Evolutionary conservation across 352 stramenopile genomes (phyloP).

Genomic region (Pythium dissimile): DNA sequence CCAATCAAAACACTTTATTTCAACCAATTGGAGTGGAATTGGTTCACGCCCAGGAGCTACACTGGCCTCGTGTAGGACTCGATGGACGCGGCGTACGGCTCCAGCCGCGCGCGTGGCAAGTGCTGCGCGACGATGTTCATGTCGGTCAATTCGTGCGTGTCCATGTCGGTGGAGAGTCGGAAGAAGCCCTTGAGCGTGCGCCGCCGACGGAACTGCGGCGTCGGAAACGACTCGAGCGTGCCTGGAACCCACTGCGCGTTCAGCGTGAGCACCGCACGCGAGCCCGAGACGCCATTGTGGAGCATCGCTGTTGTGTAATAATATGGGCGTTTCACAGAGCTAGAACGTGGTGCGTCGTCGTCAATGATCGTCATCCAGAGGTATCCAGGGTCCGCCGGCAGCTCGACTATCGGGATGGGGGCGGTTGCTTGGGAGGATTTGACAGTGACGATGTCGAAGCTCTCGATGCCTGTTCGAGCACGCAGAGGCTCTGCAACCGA

Average conservation of each 20-base stretch:
- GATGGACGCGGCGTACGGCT: constrained; percentile 47
- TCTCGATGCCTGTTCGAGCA: constrained; percentile 22
- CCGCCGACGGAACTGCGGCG: constrained; percentile 32
- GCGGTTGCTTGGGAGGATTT: neutral
- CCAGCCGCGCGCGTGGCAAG: constrained; percentile 26
- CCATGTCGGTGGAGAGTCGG: constrained; percentile 27
- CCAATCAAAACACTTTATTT: constrained; percentile 9
- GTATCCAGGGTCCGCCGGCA: constrained; percentile 40
- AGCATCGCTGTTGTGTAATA: constrained; percentile 32
- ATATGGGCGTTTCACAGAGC: neutral
- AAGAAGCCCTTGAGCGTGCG: constrained; percentile 47
- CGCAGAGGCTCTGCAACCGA: neutral
- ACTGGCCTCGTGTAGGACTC: constrained; percentile 33
- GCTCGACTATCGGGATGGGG: neutral
- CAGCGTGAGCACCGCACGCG: constrained; percentile 17
- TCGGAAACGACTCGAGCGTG: constrained; percentile 42
- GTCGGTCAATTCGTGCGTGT: constrained; percentile 27
- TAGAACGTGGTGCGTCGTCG: neutral
- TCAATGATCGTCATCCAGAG: constrained; percentile 31
- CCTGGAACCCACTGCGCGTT: constrained; percentile 49
- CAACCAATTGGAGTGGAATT: constrained; percentile 9
- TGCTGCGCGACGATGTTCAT: constrained; percentile 43
- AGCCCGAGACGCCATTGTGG: constrained; percentile 31
- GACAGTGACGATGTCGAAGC: constrained; percentile 32
- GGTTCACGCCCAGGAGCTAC: neutral